Conservation (phyloP, 2,329 filamentous ascomycete species). For the Aspergillus quadricinctus region DNA sequence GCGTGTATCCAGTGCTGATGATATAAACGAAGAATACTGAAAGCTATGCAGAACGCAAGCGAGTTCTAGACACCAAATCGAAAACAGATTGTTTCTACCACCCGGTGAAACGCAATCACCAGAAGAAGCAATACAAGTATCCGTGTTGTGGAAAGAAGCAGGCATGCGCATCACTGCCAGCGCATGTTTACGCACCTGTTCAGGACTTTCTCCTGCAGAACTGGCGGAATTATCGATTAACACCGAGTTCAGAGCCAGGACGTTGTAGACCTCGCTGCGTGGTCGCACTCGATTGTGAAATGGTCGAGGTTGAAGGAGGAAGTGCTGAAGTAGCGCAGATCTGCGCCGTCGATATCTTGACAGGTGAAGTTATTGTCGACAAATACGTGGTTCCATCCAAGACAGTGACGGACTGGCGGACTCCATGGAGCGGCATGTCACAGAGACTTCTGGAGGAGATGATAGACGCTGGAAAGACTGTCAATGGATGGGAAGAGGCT, state of each 20-base stretch:
- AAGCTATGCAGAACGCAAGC: background rate
- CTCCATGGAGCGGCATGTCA: slow-evolving; percentile 39
- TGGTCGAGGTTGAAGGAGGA: slow-evolving; percentile 37
- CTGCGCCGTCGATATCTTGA: slow-evolving; percentile 44
- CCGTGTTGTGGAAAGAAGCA: background rate
- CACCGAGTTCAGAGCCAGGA: background rate
- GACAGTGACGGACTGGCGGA: slow-evolving; percentile 36
- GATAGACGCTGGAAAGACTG: slow-evolving; percentile 20
- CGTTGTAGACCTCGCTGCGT: slow-evolving; percentile 12
- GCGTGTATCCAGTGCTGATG: no score
- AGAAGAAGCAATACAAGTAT: background rate
- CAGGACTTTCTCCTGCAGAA: background rate
- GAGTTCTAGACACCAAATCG: background rate
- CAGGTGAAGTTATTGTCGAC: slow-evolving; percentile 45
- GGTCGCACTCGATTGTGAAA: slow-evolving; percentile 48
- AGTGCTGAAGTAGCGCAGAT: slow-evolving; percentile 33
- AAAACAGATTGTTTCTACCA: background rate
- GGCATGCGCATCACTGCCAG: background rate
- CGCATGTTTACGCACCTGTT: background rate
- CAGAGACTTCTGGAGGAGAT: slow-evolving; percentile 28
- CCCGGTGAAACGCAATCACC: background rate
- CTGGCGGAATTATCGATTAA: background rate
- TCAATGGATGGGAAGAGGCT: slow-evolving; percentile 43
- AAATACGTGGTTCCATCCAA: slow-evolving; percentile 36
- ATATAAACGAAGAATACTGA: background rate